Evolutionary conservation across 2,329 filamentous ascomycete species (phyloP), one percentile per base, ranked within the genome.

Genomic region (Aspergillus transmontanensis): DNA sequence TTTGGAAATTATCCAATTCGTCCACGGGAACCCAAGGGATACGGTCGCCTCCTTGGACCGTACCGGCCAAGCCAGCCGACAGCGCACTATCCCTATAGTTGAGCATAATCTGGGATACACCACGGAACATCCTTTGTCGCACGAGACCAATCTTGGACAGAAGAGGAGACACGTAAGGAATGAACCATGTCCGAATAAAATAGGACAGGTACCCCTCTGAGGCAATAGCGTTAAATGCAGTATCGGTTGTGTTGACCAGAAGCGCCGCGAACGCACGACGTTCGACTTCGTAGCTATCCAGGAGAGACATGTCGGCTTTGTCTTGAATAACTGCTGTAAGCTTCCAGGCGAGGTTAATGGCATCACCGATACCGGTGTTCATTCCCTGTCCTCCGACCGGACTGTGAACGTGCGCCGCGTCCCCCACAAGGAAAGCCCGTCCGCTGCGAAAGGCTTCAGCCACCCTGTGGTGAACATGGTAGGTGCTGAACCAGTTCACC

Each of bases 361-460:
- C 81, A 61, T 87, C 85, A 28, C 83, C 81, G 23, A 87, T 79
- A 0, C 85, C 84, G 0, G 83, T 83, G 68, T 87, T 87, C 82
- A 87, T 84, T 1, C 86, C 86, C 68, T 86, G 85, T 0, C 84
- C 86, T 2, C 84, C 86, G 0, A 82, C 81, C 0, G 84, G 84
- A 43, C 79, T 84, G 64, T 87, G 84, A 14, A 85, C 84, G 63
- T 88, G 85, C 1, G 83, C 84, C 6, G 85, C 84, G 61, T 88
- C 86, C 16, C 86, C 85, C 1, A 83, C 85, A 0, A 88, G 73
- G 51, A 87, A 83, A 3, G 85, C 76, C 3, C 84, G 79, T 2
- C 82, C 80, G 26, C 79, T 76, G 6, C 81, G 80, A 67, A 85
- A 84, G 10, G 64, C 68, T 9, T 74, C 73, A 2, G 78, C 78